Conservation (phyloP, 441 rosid genomes). For the Eruca vesicaria region DNA sequence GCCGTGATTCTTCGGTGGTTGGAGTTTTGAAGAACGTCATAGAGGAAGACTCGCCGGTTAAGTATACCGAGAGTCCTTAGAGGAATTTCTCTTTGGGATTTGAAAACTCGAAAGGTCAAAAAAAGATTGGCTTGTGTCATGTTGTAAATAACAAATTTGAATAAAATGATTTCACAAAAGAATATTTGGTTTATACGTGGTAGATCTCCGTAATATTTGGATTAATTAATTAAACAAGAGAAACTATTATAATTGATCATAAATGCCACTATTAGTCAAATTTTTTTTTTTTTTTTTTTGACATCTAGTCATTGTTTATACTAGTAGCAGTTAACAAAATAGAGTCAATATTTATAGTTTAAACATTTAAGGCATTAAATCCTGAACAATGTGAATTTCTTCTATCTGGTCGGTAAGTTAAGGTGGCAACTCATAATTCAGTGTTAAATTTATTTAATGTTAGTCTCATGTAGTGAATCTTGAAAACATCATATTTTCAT, state of each 20-base stretch:
- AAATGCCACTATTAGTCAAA: neutral
- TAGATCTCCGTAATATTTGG: neutral
- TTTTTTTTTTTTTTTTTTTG: too few relatives aligned
- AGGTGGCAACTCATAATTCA: neutral
- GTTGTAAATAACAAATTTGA: neutral
- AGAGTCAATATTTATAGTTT: neutral
- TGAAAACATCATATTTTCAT: too few relatives aligned
- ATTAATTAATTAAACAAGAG: neutral
- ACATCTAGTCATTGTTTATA: too few relatives aligned
- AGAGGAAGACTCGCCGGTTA: slow-evolving; percentile 27
- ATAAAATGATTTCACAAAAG: neutral
- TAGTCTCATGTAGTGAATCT: too few relatives aligned
- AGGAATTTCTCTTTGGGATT: neutral
- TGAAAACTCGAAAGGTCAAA: neutral
- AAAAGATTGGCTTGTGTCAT: slow-evolving; percentile 9
- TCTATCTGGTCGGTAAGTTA: neutral
- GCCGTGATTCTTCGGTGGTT: neutral
- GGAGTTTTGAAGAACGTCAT: neutral
- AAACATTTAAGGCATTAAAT: neutral
- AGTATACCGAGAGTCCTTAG: slow-evolving; percentile 16
- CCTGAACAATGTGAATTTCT: neutral
- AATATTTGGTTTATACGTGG: neutral
- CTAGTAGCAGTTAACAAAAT: too few relatives aligned
- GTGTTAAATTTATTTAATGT: neutral
- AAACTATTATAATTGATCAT: neutral